A percentile compares a stretch with the other conserved stretches of the same genome.
Conservation (phyloP, 345 rosid genomes). For the Capsella bursapastoris region DNA sequence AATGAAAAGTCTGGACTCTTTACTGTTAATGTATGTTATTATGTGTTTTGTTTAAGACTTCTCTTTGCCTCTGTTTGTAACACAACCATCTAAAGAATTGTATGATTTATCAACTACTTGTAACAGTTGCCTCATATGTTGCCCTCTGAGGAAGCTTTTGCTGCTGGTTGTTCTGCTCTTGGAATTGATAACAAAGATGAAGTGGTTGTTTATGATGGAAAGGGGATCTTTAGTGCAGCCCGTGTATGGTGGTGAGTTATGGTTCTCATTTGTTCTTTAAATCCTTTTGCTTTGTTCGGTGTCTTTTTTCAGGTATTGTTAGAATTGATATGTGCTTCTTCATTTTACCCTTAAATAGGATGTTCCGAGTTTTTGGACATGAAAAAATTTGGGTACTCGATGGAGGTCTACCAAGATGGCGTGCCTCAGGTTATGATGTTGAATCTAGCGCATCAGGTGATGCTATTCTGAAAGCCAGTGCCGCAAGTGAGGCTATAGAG, state of each 20-base stretch:
- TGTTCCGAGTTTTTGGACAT: conserved; percentile 97
- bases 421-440: conserved; percentile 94
- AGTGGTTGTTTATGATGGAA: conserved; percentile 95
- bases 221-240: conserved; percentile 97
- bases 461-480: conserved; percentile 93
- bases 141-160: conserved; percentile 96
- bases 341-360: conserved; percentile 55
- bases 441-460: conserved; percentile 98
- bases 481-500: conserved; percentile 95
- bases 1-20: not conserved
- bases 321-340: conserved; percentile 23
- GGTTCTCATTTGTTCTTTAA: not conserved
- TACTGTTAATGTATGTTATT: not conserved
- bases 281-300: not conserved
- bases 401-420: conserved; percentile 99
- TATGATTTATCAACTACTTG: conserved; percentile 28
- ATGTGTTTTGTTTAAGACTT: not conserved
- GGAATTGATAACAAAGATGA: conserved; percentile 90
- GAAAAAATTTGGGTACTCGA: conserved; percentile 90
- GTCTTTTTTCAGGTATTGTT: not conserved
- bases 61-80: not conserved
- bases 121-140: conserved; percentile 96
- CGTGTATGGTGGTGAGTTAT: conserved; percentile 98
- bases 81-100: not conserved
- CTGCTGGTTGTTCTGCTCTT: conserved; percentile 95